Evolutionary conservation across 2,329 filamentous ascomycete genomes (phyloP).

Genomic region (Fragosphaeria purpurea): DNA sequence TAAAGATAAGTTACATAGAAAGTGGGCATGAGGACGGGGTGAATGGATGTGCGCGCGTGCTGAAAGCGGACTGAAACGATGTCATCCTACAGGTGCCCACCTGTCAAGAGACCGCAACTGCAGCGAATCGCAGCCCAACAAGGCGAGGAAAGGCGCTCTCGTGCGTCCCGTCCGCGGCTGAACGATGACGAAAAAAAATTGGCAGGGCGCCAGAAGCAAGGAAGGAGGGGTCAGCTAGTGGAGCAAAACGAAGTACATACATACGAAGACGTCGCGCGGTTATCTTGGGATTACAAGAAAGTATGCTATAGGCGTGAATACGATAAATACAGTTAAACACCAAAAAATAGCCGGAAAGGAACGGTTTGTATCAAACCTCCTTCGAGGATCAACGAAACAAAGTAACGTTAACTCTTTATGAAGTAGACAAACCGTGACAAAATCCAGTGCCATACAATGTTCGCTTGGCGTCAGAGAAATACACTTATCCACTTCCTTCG

Average conservation of each 20-base stretch:
- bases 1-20: background rate
- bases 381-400: no score
- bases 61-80: constrained; percentile 1
- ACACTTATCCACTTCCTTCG: no score
- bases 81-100: constrained; percentile 1
- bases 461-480: no score
- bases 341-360: no score
- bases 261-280: no score
- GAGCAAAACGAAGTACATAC: background rate
- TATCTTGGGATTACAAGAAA: no score
- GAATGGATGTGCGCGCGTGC: background rate
- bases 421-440: no score
- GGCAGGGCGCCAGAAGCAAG: background rate
- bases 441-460: no score
- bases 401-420: no score
- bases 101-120: background rate
- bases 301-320: no score
- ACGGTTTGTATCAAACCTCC: no score
- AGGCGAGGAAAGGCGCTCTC: background rate
- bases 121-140: background rate
- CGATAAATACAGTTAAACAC: no score
- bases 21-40: constrained; percentile 2
- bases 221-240: background rate
- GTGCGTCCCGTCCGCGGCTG: background rate
- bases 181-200: constrained; percentile 1